Evolutionary conservation across 805 yeast species (phyloP), one percentile per base, ranked within the genome.

Genomic region (Starmerella bombi): DNA sequence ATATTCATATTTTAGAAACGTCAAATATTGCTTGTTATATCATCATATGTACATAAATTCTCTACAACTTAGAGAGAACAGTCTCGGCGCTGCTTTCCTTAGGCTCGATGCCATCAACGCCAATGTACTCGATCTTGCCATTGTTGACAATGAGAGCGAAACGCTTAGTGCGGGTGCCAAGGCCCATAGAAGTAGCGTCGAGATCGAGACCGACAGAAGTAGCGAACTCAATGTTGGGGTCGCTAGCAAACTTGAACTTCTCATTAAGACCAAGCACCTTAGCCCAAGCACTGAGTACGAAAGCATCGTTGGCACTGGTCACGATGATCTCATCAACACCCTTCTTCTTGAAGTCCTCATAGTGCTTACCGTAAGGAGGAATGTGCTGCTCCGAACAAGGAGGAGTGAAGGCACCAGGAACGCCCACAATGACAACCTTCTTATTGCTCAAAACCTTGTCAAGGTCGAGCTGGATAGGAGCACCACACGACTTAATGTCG

Each of bases 341-440:
- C 61, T 75, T 77, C 41, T 64, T 60, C 53, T 67, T 60, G 55
- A 81, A 69, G 40, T 71, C 69, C 18, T 57, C 58, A 40, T 70
- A 58, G 48, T 72, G 63, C 43, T 62, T 55, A 43, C 78, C 58
- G 64, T 63, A 78, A 19, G 76, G 81, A 42, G 88, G 88, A 45
- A 80, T 69, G 60, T 80, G 91, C 52, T 71, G 66, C 37, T 69
- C 72, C 36, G 80, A 69, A 61, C 91, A 80, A 6, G 88, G 74
- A 42, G 88, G 93, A 21, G 93, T 80, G 68, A 80, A 82, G 9
- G 93, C 91, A 47, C 86, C 93, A 46, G 93, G 91, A 25, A 81
- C 85, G 44, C 80, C 69, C 25, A 83, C 82, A 51, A 81, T 64
- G 32, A 80, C 74, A 25, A 77, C 72, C 52, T 68, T 74, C 65